phyloP scores from a whole-genome alignment of 2,329 filamentous ascomycete genomes.

The Neurospora sp. region DNA sequence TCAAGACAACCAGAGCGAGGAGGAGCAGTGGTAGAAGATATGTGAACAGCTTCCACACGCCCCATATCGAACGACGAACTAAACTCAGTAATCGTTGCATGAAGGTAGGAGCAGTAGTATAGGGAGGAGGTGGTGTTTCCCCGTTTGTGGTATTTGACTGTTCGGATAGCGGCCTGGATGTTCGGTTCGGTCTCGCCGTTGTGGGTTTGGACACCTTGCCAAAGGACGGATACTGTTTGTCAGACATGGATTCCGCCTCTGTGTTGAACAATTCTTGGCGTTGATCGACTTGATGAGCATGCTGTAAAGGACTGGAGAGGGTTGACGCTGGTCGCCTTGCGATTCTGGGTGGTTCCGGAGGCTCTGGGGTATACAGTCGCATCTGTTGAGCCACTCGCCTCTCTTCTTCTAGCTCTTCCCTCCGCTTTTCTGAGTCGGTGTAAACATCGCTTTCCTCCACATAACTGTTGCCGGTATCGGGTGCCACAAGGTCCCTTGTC shows the following conservation, averaged over 20 bases:
- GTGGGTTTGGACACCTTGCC: neutral
- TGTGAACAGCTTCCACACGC: neutral
- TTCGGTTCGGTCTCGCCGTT: neutral
- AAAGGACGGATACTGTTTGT: neutral
- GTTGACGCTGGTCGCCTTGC: neutral
- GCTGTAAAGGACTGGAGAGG: neutral
- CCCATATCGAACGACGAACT: neutral
- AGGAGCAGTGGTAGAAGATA: neutral
- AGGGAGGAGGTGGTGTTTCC: neutral
- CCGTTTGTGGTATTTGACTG: neutral
- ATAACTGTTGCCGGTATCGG: constrained; percentile 13
- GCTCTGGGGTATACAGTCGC: neutral
- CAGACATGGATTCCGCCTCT: neutral
- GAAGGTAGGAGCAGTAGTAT: neutral
- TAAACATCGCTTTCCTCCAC: constrained; percentile 19
- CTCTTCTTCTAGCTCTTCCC: neutral
- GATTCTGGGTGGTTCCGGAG: neutral
- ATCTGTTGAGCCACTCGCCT: neutral
- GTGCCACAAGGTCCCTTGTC: neutral
- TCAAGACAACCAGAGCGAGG: neutral
- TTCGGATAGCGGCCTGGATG: neutral
- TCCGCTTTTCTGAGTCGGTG: constrained; percentile 7
- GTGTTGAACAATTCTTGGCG: neutral
- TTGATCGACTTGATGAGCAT: neutral
- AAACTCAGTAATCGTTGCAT: neutral